A percentile compares a stretch with the other conserved stretches of the same genome.
Evolutionary conservation across 768 basidiomycete genomes (phyloP).

Genomic region (Agrocybe pediades): DNA sequence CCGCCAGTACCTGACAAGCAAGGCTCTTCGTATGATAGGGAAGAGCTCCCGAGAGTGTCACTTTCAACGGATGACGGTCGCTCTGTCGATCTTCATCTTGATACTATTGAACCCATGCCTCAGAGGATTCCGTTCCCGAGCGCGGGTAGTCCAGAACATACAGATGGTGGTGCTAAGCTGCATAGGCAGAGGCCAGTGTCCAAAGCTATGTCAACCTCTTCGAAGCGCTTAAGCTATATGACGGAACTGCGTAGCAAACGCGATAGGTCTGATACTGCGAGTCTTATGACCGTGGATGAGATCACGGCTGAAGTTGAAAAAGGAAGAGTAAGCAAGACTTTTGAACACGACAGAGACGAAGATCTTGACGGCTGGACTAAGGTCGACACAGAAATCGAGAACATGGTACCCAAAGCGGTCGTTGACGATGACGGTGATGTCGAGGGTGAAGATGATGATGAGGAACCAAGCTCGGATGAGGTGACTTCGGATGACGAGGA

Average conservation of each 20-base stretch:
- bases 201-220: conserved; percentile 49
- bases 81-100: conserved; percentile 60
- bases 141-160: conserved; percentile 80
- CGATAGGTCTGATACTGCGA: conserved; percentile 87
- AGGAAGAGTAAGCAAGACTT: conserved; percentile 52
- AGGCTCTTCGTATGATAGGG: conserved; percentile 21
- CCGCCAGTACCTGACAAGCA: conserved; percentile 42
- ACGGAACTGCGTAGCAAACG: conserved; percentile 81
- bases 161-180: conserved; percentile 54
- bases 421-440: conserved; percentile 33
- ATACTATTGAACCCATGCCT: conserved; percentile 39
- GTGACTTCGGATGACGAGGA: conserved; percentile 45
- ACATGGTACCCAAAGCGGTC: conserved; percentile 33
- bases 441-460: conserved; percentile 26
- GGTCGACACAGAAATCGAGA: conserved; percentile 53
- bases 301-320: conserved; percentile 95
- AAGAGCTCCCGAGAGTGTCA: conserved; percentile 72
- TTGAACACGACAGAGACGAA: conserved; percentile 36
- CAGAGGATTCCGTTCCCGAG: conserved; percentile 76
- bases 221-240: conserved; percentile 77
- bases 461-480: conserved; percentile 46
- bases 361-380: conserved; percentile 75
- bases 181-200: conserved; percentile 36
- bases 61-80: conserved; percentile 74
- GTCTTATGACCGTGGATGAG: conserved; percentile 94